Conservation (phyloP, 306 rosid genomes). For the Clitoria ternatea region DNA sequence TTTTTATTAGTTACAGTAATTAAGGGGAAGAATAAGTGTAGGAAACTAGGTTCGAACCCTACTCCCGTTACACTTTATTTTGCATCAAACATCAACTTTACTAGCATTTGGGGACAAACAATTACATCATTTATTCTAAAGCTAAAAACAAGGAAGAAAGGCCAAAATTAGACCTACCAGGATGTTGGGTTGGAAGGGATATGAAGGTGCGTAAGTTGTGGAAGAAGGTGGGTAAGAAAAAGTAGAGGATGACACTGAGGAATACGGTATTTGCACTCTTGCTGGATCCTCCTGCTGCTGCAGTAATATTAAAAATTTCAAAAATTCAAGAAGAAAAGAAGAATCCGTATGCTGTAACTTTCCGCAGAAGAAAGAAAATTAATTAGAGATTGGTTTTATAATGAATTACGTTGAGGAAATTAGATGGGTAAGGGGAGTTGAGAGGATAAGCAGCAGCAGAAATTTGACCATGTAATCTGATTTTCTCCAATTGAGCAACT, state of each 20-base stretch:
- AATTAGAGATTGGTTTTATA: too few relatives aligned
- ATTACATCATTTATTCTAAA: too few relatives aligned
- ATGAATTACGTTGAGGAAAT: slow-evolving; percentile 54
- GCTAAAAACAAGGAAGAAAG: too few relatives aligned
- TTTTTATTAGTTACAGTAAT: neutral
- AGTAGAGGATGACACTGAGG: slow-evolving; percentile 55
- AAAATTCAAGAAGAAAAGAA: neutral
- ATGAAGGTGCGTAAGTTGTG: slow-evolving; percentile 54
- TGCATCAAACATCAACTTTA: too few relatives aligned
- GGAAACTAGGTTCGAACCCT: too few relatives aligned
- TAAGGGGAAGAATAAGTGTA: too few relatives aligned
- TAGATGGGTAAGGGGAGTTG: slow-evolving; percentile 37
- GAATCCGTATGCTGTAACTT: too few relatives aligned
- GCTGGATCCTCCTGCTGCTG: slow-evolving; percentile 62
- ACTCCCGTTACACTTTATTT: too few relatives aligned
- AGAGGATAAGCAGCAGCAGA: slow-evolving; percentile 31
- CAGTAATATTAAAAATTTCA: too few relatives aligned
- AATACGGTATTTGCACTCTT: slow-evolving; percentile 54
- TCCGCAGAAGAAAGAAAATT: too few relatives aligned
- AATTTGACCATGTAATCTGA: slow-evolving; percentile 84
- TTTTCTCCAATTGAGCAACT: slow-evolving; percentile 96
- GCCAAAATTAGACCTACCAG: slow-evolving; percentile 38
- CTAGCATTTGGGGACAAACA: too few relatives aligned
- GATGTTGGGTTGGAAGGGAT: slow-evolving; percentile 57
- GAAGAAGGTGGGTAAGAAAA: slow-evolving; percentile 56